Percentiles rank a stretch among this genome's conserved stretches.
These are phyloP conservation scores for Handroanthus guayacan DNA, from an alignment of 257 asterid genomes.

Conservation along the genomic window DNA sequence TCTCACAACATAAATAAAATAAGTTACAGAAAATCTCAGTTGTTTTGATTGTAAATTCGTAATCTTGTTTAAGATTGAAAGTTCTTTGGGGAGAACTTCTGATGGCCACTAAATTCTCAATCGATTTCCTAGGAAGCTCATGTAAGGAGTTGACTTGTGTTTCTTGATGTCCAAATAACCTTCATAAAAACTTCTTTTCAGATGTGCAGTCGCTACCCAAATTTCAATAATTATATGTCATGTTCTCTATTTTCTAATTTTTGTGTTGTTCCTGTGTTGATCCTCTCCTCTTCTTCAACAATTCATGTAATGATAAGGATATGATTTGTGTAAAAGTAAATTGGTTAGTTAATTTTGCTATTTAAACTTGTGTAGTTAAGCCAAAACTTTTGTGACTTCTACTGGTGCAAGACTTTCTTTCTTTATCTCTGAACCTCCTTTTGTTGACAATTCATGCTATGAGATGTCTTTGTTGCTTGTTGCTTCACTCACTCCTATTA, in stretches of 20 bases:
- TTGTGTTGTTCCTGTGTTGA: background rate
- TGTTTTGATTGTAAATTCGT: background rate
- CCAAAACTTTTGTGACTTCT: background rate
- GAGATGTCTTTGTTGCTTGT: background rate
- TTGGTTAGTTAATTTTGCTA: background rate
- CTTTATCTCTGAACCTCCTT: background rate
- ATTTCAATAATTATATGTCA: background rate
- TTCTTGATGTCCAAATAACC: background rate
- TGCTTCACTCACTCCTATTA: background rate
- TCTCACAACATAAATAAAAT: too few species aligned
- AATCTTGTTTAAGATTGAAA: background rate
- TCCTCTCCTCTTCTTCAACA: background rate
- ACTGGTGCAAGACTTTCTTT: background rate
- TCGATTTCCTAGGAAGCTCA: background rate
- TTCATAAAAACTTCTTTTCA: background rate
- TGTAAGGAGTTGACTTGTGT: background rate
- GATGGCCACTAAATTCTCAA: background rate
- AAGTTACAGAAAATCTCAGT: background rate
- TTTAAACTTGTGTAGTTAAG: background rate
- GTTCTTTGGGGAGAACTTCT: constrained; percentile 4
- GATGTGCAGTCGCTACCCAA: background rate
- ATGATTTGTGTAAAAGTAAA: background rate
- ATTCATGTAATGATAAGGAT: background rate
- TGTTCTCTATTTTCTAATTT: constrained; percentile 2
- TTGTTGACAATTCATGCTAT: background rate